A percentile compares a stretch with the other conserved stretches of the same genome.
phyloP scores from a whole-genome alignment of 2,329 filamentous ascomycete genomes.

The Chalaropsis thielavioides region DNA sequence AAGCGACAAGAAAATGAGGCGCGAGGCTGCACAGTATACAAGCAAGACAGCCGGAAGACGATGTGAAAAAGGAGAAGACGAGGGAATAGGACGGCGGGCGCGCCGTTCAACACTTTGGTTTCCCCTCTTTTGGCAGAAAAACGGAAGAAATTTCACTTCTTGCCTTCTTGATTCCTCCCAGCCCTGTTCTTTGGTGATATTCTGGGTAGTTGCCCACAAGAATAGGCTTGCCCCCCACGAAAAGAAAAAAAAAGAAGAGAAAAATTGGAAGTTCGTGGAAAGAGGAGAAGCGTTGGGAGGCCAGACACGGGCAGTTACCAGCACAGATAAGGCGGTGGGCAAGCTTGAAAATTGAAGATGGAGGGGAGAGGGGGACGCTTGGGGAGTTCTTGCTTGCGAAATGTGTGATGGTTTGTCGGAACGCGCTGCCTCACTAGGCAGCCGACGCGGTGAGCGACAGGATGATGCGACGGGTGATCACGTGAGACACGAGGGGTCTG shows the following conservation, averaged over 20 bases:
- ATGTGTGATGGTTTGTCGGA: neutral
- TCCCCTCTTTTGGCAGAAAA: neutral
- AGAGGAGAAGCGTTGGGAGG: neutral
- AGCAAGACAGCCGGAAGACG: neutral
- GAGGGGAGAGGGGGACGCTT: neutral
- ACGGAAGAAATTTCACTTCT: neutral
- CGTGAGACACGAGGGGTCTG: neutral
- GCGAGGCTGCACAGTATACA: neutral
- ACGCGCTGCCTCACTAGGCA: slow-evolving; percentile 7
- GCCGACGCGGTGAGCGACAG: slow-evolving; percentile 5
- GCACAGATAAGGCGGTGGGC: neutral
- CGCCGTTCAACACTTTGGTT: neutral
- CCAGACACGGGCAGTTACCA: neutral
- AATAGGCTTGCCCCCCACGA: neutral
- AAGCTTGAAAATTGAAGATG: neutral
- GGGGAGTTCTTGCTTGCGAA: neutral
- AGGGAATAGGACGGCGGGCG: neutral
- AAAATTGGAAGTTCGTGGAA: neutral
- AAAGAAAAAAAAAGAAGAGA: neutral
- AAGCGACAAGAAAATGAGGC: neutral
- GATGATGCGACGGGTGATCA: slow-evolving; percentile 9
- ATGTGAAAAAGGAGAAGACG: neutral
- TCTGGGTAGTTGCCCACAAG: neutral
- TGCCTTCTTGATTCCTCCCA: neutral
- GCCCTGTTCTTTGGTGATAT: neutral